These are phyloP conservation scores for Fusarium marasasianum DNA, from an alignment of 2,329 filamentous ascomycete species.

Conservation along the genomic window DNA sequence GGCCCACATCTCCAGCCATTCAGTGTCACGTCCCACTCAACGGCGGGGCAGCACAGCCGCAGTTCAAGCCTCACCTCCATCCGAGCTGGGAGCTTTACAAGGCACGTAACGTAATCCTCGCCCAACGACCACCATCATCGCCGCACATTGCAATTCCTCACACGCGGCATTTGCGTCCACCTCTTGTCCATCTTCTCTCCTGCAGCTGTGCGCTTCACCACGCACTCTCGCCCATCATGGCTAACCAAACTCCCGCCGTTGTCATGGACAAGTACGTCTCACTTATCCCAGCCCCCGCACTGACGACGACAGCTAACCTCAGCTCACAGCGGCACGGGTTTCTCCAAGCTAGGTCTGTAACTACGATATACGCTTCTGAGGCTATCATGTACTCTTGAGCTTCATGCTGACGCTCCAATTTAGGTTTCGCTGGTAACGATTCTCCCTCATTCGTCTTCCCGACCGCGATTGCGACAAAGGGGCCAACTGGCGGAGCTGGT, in stretches of 20 bases:
- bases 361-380: conserved; percentile 13
- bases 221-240: conserved; percentile 68
- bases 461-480: conserved; percentile 97
- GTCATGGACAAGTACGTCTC: conserved; percentile 99
- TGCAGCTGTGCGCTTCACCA: conserved; percentile 33
- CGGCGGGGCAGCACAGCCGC: conserved; percentile 42
- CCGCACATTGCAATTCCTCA: conserved; percentile 32
- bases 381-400: not conserved
- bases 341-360: conserved; percentile 92
- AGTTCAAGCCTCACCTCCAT: conserved; percentile 38
- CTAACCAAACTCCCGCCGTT: conserved; percentile 99
- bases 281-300: conserved; percentile 46
- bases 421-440: conserved; percentile 98
- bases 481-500: conserved; percentile 73
- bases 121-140: conserved; percentile 38
- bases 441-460: conserved; percentile 99
- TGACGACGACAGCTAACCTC: conserved; percentile 46
- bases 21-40: conserved; percentile 4
- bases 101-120: conserved; percentile 44
- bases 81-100: conserved; percentile 41
- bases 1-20: conserved; percentile 16
- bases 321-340: conserved; percentile 88
- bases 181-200: conserved; percentile 10
- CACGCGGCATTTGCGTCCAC: conserved; percentile 24
- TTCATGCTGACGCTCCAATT: conserved; percentile 40